Conservation (phyloP, 345 rosid genomes). For the Pelargonium nanum region DNA sequence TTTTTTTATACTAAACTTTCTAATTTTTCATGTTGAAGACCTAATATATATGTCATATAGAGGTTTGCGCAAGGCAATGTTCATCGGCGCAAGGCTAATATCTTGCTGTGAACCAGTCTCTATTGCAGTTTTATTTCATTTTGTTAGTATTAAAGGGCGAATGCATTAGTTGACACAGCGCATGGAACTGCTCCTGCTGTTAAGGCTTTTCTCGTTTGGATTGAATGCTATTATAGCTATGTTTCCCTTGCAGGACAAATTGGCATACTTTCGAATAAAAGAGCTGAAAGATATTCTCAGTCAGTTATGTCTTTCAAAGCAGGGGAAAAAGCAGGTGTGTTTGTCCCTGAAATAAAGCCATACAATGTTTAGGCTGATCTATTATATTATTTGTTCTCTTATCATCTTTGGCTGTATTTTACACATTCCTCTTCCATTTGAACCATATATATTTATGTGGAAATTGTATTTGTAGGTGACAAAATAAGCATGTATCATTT, state of each 20-base stretch:
- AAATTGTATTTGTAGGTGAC: neutral
- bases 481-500: neutral
- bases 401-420: neutral
- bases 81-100: neutral
- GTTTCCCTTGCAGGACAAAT: slow-evolving; percentile 47
- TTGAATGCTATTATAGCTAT: slow-evolving; percentile 4
- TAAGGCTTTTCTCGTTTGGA: neutral
- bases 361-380: neutral
- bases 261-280: slow-evolving; percentile 76
- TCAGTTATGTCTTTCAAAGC: slow-evolving; percentile 83
- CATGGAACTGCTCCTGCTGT: neutral
- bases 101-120: neutral
- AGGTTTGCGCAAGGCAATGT: neutral
- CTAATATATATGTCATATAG: too few relatives aligned
- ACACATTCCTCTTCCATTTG: neutral
- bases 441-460: neutral
- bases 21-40: too few relatives aligned
- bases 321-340: slow-evolving; percentile 90
- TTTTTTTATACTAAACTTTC: too few relatives aligned
- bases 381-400: neutral
- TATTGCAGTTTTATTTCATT: neutral
- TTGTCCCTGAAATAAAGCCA: slow-evolving; percentile 1
- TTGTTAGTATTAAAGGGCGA: neutral
- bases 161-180: neutral
- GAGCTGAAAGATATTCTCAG: slow-evolving; percentile 94